Percentiles rank a stretch among this genome's conserved stretches.
phyloP scores from a whole-genome alignment of 2,329 filamentous ascomycete species.

The Fusarium hostae region DNA sequence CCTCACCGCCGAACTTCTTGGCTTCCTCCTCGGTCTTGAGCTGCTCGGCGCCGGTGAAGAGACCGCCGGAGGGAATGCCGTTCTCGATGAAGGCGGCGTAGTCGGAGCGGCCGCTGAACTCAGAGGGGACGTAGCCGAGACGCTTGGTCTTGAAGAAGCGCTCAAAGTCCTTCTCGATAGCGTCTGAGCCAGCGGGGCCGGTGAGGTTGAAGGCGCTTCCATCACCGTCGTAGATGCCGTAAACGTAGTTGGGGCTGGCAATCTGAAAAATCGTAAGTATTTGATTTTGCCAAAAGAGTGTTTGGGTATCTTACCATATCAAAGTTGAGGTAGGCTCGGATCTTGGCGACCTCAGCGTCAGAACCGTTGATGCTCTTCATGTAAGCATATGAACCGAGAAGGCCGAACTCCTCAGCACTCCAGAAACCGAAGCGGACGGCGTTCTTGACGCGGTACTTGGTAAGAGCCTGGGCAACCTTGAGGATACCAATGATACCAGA shows the following conservation, averaged over 20 bases:
- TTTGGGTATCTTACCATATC: constrained; percentile 59
- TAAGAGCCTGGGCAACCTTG: constrained; percentile 57
- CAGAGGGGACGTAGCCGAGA: constrained; percentile 66
- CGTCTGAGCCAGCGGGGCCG: constrained; percentile 66
- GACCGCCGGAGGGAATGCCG: constrained; percentile 73
- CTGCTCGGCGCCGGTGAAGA: constrained; percentile 75
- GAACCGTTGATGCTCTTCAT: constrained; percentile 54
- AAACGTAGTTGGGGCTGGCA: constrained; percentile 61
- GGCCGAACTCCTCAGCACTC: constrained; percentile 63
- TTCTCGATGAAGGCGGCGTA: constrained; percentile 75
- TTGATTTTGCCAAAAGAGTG: fast-evolving
- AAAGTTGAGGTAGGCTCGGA: constrained; percentile 66
- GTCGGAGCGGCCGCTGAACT: constrained; percentile 74
- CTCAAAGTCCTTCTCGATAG: constrained; percentile 68
- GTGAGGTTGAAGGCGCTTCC: constrained; percentile 68
- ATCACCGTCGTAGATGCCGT: constrained; percentile 69
- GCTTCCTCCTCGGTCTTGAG: constrained; percentile 71
- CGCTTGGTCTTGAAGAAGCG: constrained; percentile 62
- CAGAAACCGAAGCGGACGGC: constrained; percentile 63
- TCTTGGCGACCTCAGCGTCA: constrained; percentile 60
- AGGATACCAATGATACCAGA: constrained; percentile 62
- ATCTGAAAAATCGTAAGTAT: constrained; percentile 43
- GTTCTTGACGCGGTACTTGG: constrained; percentile 59
- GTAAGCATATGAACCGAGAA: constrained; percentile 62
- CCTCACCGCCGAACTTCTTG: constrained; percentile 69